Evolutionary conservation across 768 basidiomycete species (phyloP), one percentile per base, ranked within the genome.

Genomic region (Suillus tomentosus): DNA sequence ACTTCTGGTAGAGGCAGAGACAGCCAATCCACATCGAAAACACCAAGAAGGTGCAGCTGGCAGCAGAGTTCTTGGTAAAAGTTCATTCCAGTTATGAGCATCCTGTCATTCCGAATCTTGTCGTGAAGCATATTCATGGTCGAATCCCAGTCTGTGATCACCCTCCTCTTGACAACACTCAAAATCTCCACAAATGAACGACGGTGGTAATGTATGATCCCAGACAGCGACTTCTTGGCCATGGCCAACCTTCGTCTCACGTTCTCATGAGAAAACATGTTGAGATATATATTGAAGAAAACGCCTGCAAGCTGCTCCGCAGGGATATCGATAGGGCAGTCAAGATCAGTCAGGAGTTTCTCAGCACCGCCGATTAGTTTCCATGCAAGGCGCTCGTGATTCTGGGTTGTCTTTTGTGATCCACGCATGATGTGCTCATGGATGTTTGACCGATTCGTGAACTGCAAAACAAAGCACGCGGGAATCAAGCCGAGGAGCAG

Each of bases 171-270:
- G 40, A 85, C 73, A 14, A 79, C 67, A 17, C 69, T 68, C 17
- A 88, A 71, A 48, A 89, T 71, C 3, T 76, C 66, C 1, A 75
- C 84, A 60, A 87, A 86, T 39, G 79, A 81, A 43, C 75, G 74
- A 14, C 87, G 80, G 11, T 72, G 78, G 66, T 88, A 87, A 64
- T 83, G 83, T 24, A 79, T 34, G 37, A 76, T 64, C 37, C 63
- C 69, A 13, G 71, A 67, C 14, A 62, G 62, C 0, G 66, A 69
- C 5, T 55, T 13, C 45, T 64, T 61, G 11, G 60, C 7, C 17
- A 62, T 62, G 43, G 63, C 57, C 17, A 72, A 3, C 24, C 57
- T 65, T 53, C 64, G 62, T 11, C 48, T 24, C 50, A 70, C n/a
- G 27, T 74, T 67, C 39, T 76, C 75, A 1, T 78, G 65, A 3